phyloP scores from a whole-genome alignment of 768 basidiomycete genomes.

The Strobilomyces echinocephalus region DNA sequence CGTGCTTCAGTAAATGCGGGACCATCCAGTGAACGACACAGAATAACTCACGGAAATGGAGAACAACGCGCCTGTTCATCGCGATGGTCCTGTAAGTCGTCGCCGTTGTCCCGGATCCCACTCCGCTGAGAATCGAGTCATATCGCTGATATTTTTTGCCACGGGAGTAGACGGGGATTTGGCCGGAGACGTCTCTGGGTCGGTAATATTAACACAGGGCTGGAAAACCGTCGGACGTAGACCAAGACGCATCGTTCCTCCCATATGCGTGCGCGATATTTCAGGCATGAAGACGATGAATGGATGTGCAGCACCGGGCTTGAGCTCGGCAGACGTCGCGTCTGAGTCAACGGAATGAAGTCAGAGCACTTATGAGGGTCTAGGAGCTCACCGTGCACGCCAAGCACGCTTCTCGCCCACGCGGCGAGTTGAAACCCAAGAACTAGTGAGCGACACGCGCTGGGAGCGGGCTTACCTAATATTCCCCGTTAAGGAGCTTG shows the following conservation, averaged over 20 bases:
- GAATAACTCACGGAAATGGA: conserved; percentile 14
- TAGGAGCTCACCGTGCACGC: conserved; percentile 50
- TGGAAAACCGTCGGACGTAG: conserved; percentile 91
- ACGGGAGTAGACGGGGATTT: conserved; percentile 6
- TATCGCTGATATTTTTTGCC: conserved; percentile 1
- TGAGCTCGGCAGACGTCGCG: conserved; percentile 84
- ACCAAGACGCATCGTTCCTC: conserved; percentile 99
- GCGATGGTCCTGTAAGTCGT: neutral
- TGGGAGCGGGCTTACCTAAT: too few species aligned
- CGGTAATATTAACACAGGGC: conserved; percentile 25
- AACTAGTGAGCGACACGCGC: too few species aligned
- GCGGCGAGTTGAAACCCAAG: conserved; percentile 97
- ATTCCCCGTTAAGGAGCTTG: too few species aligned
- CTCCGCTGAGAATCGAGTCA: too few species aligned
- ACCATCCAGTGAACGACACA: neutral
- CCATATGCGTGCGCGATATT: conserved; percentile 96
- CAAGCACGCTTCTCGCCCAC: conserved; percentile 79
- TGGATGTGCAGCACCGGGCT: conserved; percentile 54
- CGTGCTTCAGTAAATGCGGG: neutral
- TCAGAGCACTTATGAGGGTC: neutral
- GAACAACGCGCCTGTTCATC: neutral
- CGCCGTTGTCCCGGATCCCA: conserved; percentile 1
- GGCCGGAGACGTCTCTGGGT: conserved; percentile 11
- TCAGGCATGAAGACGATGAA: conserved; percentile 98
- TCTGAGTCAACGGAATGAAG: conserved; percentile 40